Base-by-base conservation (phyloP, 2,329 filamentous ascomycete genomes). In the Didymellaceae sp. region DNA sequence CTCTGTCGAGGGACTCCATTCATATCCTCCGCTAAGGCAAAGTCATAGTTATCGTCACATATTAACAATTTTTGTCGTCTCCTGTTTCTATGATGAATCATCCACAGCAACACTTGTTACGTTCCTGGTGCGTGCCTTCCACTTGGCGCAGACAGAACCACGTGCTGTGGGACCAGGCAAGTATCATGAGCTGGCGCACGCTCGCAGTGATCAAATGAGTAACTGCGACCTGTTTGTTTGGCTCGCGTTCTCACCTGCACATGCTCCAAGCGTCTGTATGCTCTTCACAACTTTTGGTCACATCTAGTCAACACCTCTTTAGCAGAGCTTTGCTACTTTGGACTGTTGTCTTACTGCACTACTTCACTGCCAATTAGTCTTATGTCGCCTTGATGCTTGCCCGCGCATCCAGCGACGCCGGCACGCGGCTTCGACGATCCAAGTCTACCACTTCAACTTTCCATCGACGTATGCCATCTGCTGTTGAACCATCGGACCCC, bases 371-470 rank as follows among this genome's bases (percentile, higher is more conserved):
- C 28, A 7, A n/a, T 35, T 55, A 58, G 25, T 30, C 26, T 39
- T 38, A 46, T n/a, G 9, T 35, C 25, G 30, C n/a, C 18, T 21
- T 41, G 24, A 74, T 74, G 72, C 65, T 73, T 42, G 65, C 68
- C 33, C 63, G 70, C 24, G 61, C 68, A 17, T 68, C 65, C 30
- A 73, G 67, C 57, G 71, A 74, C 53, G 67, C 70, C 20, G 67
- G 66, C 37, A 67, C 61, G 8, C 71, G 69, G 53, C 62, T 74
- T 7, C 70, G 71, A 31, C 70, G 68, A 34, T 73, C 70, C 31
- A 74, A 73, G 52, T 74, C 72, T n/a, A n/a, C n/a, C 6, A 53
- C 64, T 3, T 68, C 70, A 3, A 70, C 64, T 1, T 63, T 66
- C 16, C 67, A 66, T 33, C 65, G 65, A 33, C 61, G 54, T 22